Percentiles rank a stretch among this genome's conserved stretches.
phyloP scores from a whole-genome alignment of 1,284 basidiomycete species.

The Trichosporon coremiiforme region DNA sequence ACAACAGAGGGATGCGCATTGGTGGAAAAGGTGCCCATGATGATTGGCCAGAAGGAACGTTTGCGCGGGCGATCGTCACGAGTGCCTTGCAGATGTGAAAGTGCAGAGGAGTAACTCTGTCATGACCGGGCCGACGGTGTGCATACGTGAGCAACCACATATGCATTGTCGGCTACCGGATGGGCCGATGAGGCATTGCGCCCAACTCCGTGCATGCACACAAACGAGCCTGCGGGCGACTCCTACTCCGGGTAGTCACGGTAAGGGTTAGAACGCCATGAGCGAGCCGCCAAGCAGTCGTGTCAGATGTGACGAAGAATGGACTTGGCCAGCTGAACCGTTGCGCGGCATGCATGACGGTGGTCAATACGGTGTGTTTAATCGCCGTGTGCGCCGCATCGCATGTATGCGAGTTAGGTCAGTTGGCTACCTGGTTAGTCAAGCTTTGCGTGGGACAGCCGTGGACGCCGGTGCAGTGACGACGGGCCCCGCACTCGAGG shows the following conservation, averaged over 20 bases:
- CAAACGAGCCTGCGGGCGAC: not conserved
- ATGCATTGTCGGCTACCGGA: not conserved
- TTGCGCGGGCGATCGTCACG: not conserved
- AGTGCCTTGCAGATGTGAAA: not conserved
- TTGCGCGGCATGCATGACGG: not conserved
- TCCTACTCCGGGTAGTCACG: not conserved
- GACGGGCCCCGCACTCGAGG: not conserved
- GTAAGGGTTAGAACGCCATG: not conserved
- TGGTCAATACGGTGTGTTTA: not conserved
- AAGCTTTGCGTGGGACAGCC: not conserved
- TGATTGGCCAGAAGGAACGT: not conserved
- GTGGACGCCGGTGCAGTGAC: slow-evolving; percentile 2
- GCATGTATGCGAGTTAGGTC: not conserved
- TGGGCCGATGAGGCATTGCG: not conserved
- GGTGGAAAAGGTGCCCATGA: not conserved
- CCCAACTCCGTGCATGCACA: not conserved
- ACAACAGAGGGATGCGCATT: not conserved
- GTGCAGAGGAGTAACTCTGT: not conserved
- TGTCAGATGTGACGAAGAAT: not conserved
- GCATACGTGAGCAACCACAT: not conserved
- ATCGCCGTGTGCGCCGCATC: not conserved
- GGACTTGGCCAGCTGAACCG: not conserved
- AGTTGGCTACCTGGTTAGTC: not conserved
- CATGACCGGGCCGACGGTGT: not conserved
- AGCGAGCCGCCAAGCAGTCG: not conserved